Percentiles rank a stretch among this genome's conserved stretches.
phyloP scores from a whole-genome alignment of 2,329 filamentous ascomycete genomes.

The Ophiostoma ulmi region DNA sequence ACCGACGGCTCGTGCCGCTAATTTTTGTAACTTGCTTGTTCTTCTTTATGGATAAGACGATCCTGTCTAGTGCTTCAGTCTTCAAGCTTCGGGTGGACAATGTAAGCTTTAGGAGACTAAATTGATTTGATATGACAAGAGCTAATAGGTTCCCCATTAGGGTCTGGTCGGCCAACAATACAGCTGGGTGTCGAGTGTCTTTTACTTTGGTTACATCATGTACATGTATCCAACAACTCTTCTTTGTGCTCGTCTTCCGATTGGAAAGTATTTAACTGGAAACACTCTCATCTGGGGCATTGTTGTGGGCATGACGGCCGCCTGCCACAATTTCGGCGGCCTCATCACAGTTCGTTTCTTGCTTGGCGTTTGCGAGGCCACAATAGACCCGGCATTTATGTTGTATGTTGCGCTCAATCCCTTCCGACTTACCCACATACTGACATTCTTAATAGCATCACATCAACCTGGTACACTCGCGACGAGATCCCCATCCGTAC shows the following conservation, averaged over 20 bases:
- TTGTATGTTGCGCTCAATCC: background rate
- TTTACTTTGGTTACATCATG: constrained; percentile 13
- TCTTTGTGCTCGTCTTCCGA: background rate
- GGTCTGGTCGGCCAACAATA: constrained; percentile 8
- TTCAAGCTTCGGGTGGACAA: constrained; percentile 10
- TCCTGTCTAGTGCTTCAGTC: constrained; percentile 4
- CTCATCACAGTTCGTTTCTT: constrained; percentile 7
- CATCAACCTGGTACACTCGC: constrained; percentile 12
- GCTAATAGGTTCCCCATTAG: background rate
- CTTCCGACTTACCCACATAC: background rate
- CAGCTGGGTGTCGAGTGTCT: constrained; percentile 14
- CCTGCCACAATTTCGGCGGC: constrained; percentile 8
- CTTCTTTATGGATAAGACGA: constrained; percentile 13
- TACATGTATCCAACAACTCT: constrained; percentile 13
- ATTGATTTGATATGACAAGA: background rate
- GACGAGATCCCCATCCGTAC: constrained; percentile 12
- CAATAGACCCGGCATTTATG: constrained; percentile 9
- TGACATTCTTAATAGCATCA: background rate
- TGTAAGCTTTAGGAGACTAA: background rate
- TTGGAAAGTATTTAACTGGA: constrained; percentile 8
- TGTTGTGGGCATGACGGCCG: constrained; percentile 1
- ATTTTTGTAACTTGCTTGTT: constrained; percentile 7
- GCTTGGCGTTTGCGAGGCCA: background rate
- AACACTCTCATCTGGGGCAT: constrained; percentile 7
- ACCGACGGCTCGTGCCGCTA: constrained; percentile 2